These are phyloP conservation scores for Xylaria sp. DNA, from an alignment of 495 filamentous ascomycete genomes.

Conservation along the genomic window DNA sequence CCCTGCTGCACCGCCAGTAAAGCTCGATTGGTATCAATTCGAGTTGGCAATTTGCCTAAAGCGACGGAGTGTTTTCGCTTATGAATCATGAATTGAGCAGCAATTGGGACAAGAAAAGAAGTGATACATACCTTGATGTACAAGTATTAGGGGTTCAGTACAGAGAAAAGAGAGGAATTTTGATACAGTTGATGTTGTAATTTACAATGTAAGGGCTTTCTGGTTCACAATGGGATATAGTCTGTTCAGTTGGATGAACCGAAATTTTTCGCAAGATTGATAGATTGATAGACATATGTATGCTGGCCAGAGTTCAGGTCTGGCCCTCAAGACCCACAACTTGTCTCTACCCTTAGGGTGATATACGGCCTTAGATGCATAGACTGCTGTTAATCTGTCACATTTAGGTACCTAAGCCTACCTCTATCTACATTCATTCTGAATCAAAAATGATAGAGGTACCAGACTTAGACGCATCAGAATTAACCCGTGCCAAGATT, in stretches of 20 bases:
- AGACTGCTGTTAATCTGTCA: neutral
- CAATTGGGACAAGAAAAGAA: neutral
- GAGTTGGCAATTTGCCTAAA: slow-evolving; percentile 16
- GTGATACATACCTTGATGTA: slow-evolving; percentile 25
- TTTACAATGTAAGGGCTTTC: slow-evolving; percentile 14
- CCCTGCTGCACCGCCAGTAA: neutral
- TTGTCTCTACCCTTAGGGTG: neutral
- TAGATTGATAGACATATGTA: neutral
- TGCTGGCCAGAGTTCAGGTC: neutral
- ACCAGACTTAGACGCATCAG: neutral
- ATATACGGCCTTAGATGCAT: neutral
- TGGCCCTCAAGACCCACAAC: slow-evolving; percentile 2
- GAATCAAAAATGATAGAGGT: too few relatives aligned
- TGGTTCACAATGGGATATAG: slow-evolving; percentile 5
- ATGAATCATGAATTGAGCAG: slow-evolving; percentile 5
- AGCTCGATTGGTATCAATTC: neutral
- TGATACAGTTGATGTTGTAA: slow-evolving; percentile 12
- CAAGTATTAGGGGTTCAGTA: slow-evolving; percentile 6
- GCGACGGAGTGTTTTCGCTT: neutral
- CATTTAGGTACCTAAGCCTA: neutral
- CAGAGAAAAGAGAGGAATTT: neutral
- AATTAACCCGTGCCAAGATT: neutral
- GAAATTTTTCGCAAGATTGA: slow-evolving; percentile 20
- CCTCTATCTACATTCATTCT: too few relatives aligned
- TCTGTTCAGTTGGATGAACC: neutral